Base-by-base conservation (phyloP, 2,329 filamentous ascomycete genomes). In the Calonectria henricotiae region DNA sequence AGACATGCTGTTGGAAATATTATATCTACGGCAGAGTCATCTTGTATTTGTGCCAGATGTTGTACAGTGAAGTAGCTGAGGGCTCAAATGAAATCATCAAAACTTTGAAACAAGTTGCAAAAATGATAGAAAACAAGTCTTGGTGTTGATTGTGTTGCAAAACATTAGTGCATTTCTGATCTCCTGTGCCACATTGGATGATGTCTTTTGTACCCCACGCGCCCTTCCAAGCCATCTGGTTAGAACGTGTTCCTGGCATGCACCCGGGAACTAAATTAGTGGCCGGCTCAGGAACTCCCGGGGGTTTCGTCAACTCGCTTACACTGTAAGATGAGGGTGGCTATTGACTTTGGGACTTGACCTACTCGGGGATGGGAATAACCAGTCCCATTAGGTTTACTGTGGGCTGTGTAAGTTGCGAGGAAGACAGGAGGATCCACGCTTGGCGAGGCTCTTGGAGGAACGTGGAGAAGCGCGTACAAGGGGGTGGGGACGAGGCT, bases 191-290 rank as follows among this genome's bases (percentile, higher is more conserved):
- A 43, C 27, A 54, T 54, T 47, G 5, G 41, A 27, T 8, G 37
- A 23, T 62, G 30, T 41, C 23, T n/a, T 43, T 60, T 27, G 9
- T n/a, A 27, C 20, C 61, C 11, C 27, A 25, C 17, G 47, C 20
- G 51, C n/a, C 23, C 32, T 58, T 58, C 35, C 12, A 37, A 39
- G 35, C 51, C 51, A 58, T 37, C 23, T 58, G 51, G 51, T 12
- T 13, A n/a, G 27, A 51, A 51, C 47, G 47, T 58, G 51, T 58
- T 58, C 51, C 20, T 30, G 41, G 43, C 43, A 30, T 66, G 51
- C 39, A 5, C 35, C 35, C 67, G 67, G 67, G 62, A 69, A 39
- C 67, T 69, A 66, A 69, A 69, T 35, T 69, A 69, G 67, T 58
- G 63, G 44, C 62, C 62, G 62, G 9, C 23, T 46, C 37, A 39